Base-by-base conservation (phyloP, 1,284 basidiomycete species). In the Sparassis latifolia region DNA sequence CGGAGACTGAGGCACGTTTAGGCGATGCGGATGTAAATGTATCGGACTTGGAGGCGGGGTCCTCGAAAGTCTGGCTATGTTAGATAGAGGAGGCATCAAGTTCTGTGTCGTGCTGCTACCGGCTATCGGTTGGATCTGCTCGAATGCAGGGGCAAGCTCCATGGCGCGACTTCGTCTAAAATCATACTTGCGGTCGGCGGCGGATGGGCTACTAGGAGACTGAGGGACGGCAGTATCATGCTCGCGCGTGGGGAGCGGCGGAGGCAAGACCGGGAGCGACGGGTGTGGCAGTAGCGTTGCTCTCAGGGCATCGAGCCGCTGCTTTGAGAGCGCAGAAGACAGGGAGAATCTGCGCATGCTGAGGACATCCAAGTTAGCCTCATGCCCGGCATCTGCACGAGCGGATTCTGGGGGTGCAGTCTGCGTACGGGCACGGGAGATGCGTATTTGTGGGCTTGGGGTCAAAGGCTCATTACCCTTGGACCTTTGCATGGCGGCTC, bases 311-410 rank as follows among this genome's bases (percentile, higher is more conserved):
- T 63, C 62, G 31, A 63, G 33, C 37, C 48, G 53, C 7, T 62
- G 56, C 44, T 52, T 55, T 4, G 57, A 55, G 7, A 64, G 47
- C 10, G 60, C 57, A 1, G 64, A 61, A 2, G 63, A 58, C 28
- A 66, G 45, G 4, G 64, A 66, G 47, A 66, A 63, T 4, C 63
- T 49, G 20, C 60, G 52, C 9, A 49, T 37, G 27, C 60, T 60
- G 31, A 28, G 42, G 3, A 30, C 48, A 4, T 48, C 43, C 9
- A 47, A 4, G 33, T 39, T 3, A 20, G 31, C 41, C 20, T 20
- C 20, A 20, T 20, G 20, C 10, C 31, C 12, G 20, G 9, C n/a
- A 33, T 39, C 7, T 30, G 32, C 27, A 33, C 38, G 33, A 30
- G 45, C 4, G 39, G 40, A 7, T 41, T 28, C 20, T 52, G 57